Evolutionary conservation across 2,329 filamentous ascomycete genomes (phyloP), one percentile per base, ranked within the genome.

Genomic region (Monascus ruber): DNA sequence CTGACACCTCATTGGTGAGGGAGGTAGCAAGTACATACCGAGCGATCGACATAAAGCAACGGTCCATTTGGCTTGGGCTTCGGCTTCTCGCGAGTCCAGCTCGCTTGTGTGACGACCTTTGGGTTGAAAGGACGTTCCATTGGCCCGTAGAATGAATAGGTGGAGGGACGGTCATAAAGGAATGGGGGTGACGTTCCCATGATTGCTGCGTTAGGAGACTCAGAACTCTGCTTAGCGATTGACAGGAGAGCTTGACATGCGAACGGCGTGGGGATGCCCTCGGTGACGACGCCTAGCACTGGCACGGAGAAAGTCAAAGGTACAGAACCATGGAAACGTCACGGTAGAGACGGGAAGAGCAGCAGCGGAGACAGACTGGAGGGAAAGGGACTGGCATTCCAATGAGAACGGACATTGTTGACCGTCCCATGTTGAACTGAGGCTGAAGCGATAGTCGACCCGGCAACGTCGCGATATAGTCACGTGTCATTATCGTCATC

Each of bases 41-140:
- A 64, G 42, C 76, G 74, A 60, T 93, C 91, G 70, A 94, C 83
- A 43, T 82, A 75, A 46, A 95, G 66, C 47, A 93, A 66, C 8
- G 86, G 87, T 0, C 86, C 87, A 38, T 83, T 71, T 34, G 72
- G 74, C 70, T 83, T 81, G 33, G 76, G 71, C 53, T 73, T 79
- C 25, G 65, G 69, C 32, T 61, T 57, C 39, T 76, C 75, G 8
- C 77, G 74, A 54, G 77, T 68, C 69, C 77, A 84, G 64, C 83
- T 89, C 45, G 85, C 83, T 56, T 86, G 75, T 24, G 86, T 88
- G 36, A 87, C 74, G 43, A 84, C 83, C 61, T 88, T 93, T 36
- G 89, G 88, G 53, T 95, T 87, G 63, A 93, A 94, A n/a, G 66
- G 54, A 53, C 67, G 59, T 60, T 65, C 57, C 66, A 73, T 69